These are phyloP conservation scores for Rhytidiadelphus loreus DNA, from an alignment of 225 moss, liverwort and hornwort genomes.

Conservation along the genomic window DNA sequence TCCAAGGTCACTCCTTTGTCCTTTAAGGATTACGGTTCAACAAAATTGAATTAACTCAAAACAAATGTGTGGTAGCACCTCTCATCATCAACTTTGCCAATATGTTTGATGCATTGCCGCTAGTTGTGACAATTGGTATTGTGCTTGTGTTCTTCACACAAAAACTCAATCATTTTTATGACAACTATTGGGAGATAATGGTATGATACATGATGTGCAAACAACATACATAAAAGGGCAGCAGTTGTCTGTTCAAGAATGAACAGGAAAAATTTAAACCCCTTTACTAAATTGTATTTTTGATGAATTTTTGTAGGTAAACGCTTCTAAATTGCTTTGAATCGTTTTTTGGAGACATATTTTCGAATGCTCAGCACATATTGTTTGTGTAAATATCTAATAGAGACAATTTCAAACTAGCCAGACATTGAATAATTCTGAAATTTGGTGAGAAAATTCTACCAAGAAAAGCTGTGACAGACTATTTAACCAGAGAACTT, in stretches of 20 bases:
- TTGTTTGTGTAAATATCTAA: background rate
- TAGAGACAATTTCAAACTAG: background rate
- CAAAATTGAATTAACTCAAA: background rate
- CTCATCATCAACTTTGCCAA: background rate
- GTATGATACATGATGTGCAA: background rate
- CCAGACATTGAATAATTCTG: background rate
- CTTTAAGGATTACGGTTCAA: background rate
- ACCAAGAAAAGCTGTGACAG: background rate
- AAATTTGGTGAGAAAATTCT: background rate
- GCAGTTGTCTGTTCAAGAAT: background rate
- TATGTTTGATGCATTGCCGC: background rate
- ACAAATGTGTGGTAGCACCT: too few species aligned
- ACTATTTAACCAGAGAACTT: background rate
- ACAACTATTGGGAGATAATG: background rate
- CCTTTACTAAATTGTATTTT: background rate
- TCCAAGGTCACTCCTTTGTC: too few species aligned
- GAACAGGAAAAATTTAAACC: fast-evolving
- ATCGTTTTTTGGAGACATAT: background rate
- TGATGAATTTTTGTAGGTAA: too few species aligned
- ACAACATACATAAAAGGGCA: background rate
- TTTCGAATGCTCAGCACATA: background rate
- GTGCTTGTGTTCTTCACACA: background rate
- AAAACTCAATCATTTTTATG: background rate
- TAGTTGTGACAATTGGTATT: background rate
- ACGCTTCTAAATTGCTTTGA: too few species aligned